Evolutionary conservation across 148 eudicot genomes (phyloP).

Genomic region (Vaccinium myrtillus): DNA sequence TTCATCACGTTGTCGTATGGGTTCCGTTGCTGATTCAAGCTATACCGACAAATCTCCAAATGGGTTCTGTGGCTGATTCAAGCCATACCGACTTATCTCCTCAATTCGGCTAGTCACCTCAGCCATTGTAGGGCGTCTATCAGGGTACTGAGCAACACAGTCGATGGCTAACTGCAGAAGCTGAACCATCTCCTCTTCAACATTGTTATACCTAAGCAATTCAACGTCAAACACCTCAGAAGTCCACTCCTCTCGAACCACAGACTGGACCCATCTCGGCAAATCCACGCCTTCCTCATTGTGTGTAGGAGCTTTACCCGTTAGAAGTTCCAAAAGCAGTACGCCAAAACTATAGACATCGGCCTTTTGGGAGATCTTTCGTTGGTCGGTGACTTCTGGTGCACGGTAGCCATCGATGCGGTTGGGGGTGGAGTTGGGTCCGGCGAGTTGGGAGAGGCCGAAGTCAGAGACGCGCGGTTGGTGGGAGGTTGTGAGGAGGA

Average conservation of each 20-base stretch:
- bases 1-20: slow-evolving; percentile 30
- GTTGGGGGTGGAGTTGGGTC: slow-evolving; percentile 58
- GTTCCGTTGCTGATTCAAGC: slow-evolving; percentile 29
- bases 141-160: slow-evolving; percentile 83
- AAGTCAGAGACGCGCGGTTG: slow-evolving; percentile 87
- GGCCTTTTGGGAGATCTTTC: slow-evolving; percentile 76
- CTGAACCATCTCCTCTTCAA: slow-evolving; percentile 91
- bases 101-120: slow-evolving; percentile 56
- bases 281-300: slow-evolving; percentile 94
- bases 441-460: slow-evolving; percentile 77
- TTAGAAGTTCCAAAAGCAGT: slow-evolving; percentile 71
- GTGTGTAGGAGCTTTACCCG: slow-evolving; percentile 87
- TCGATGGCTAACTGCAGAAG: slow-evolving; percentile 79
- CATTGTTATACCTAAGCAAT: slow-evolving; percentile 72
- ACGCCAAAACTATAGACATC: slow-evolving; percentile 93
- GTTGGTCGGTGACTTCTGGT: slow-evolving; percentile 84
- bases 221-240: slow-evolving; percentile 83
- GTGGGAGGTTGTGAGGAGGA: slow-evolving; percentile 68
- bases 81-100: slow-evolving; percentile 41
- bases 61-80: slow-evolving; percentile 20
- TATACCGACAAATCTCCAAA: slow-evolving; percentile 39
- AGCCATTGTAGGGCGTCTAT: slow-evolving; percentile 69
- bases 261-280: slow-evolving; percentile 97
- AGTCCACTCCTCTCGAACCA: slow-evolving; percentile 86
- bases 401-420: slow-evolving; percentile 89